Conservation (phyloP, 2,329 filamentous ascomycete species). For the Aspergillus ustus region DNA sequence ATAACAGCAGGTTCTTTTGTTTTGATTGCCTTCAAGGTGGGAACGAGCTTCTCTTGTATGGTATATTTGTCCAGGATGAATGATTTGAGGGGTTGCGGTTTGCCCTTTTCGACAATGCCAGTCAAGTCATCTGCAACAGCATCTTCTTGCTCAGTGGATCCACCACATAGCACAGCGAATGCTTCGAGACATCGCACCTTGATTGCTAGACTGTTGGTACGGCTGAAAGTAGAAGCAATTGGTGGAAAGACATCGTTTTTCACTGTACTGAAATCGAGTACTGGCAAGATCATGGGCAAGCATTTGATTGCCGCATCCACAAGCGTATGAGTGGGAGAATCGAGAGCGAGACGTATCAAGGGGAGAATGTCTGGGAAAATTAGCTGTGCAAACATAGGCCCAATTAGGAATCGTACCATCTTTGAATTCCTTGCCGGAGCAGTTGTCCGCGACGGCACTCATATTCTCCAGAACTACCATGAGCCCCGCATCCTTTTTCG, state of each 20-base stretch:
- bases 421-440: conserved; percentile 89
- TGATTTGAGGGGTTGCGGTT: conserved; percentile 66
- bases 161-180: conserved; percentile 87
- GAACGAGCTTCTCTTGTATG: conserved; percentile 96
- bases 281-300: conserved; percentile 77
- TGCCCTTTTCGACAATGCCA: conserved; percentile 60
- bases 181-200: conserved; percentile 92
- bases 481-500: conserved; percentile 82
- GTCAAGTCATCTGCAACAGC: conserved; percentile 72
- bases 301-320: conserved; percentile 84
- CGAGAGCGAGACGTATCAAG: conserved; percentile 79
- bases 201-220: conserved; percentile 90
- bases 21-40: conserved; percentile 88
- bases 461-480: conserved; percentile 91
- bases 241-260: conserved; percentile 97
- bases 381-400: conserved; percentile 27
- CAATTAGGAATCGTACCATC: conserved; percentile 65
- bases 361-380: conserved; percentile 74
- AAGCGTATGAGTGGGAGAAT: conserved; percentile 85
- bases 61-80: conserved; percentile 95
- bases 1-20: conserved; percentile 98
- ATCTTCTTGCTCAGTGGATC: conserved; percentile 57
- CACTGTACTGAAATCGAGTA: conserved; percentile 93
- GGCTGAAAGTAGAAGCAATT: conserved; percentile 86
- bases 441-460: conserved; percentile 74